Percentiles rank a stretch among this genome's conserved stretches.
Evolutionary conservation across 768 basidiomycete genomes (phyloP).

Genomic region (Tephrocybe rancida): DNA sequence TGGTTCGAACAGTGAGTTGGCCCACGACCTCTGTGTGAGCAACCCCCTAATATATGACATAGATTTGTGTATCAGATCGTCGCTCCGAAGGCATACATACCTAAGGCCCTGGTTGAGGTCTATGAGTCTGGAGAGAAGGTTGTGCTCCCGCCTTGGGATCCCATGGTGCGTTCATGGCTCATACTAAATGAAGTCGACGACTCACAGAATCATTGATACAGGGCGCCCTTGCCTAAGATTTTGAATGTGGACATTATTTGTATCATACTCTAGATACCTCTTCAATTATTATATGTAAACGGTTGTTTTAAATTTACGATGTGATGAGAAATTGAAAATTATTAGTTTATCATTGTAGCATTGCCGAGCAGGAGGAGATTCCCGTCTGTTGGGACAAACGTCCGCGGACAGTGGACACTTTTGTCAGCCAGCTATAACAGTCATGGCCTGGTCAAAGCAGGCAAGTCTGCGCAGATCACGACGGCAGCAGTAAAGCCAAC

Average conservation of each 20-base stretch:
- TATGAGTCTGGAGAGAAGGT: constrained; percentile 66
- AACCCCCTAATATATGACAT: not conserved
- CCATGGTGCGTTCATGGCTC: constrained; percentile 57
- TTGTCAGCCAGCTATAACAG: too few species aligned
- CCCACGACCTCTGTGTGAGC: not conserved
- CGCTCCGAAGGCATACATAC: constrained; percentile 76
- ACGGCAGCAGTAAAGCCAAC: too few species aligned
- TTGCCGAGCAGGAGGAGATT: too few species aligned
- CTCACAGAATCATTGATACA: constrained; percentile 2
- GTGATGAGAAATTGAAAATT: too few species aligned
- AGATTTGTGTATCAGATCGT: constrained; percentile 95
- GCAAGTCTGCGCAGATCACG: too few species aligned
- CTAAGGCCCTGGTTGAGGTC: constrained; percentile 80
- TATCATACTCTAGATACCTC: too few species aligned
- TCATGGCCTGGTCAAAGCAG: too few species aligned
- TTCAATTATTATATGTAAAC: too few species aligned
- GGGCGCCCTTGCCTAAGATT: constrained; percentile 23
- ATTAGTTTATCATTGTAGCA: too few species aligned
- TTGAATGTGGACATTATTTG: not conserved
- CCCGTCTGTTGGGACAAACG: too few species aligned
- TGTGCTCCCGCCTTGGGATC: constrained; percentile 91
- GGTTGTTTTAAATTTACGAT: too few species aligned
- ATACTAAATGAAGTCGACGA: not conserved
- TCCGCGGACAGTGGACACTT: too few species aligned
- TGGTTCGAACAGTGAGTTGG: constrained; percentile 88